Base-by-base conservation (phyloP, 495 filamentous ascomycete genomes). In the Physcia stellaris region DNA sequence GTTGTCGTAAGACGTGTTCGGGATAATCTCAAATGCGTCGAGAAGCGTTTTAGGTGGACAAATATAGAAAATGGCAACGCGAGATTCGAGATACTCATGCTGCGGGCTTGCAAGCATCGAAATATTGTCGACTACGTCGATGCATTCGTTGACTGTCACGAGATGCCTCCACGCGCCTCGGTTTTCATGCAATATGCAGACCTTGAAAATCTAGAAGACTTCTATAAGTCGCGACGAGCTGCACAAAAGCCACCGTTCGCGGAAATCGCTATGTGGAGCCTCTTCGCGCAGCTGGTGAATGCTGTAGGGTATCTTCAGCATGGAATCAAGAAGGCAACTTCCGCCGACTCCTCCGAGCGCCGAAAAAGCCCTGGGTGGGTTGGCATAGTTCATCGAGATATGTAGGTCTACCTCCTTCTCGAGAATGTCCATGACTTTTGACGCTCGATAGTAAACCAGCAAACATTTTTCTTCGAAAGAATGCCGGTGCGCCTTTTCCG, bases 131-230 rank as follows among this genome's bases (percentile, higher is more conserved):
- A 27, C 10, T 35, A 48, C 32, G 9, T 39, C 24, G 39, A 43
- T 17, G 32, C 23, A 7, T 51, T 46, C 37, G n/a, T 35, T 12
- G 39, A 40, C 24, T 7, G 24, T 4, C 15, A n/a, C 15, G 18
- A 10, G 4, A 18, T 9, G 15, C 12, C 12, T 6, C 23, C 16
- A 11, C 16, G 16, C 16, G 27, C 20, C 5, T 47, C 35, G 31
- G n/a, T 54, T 1, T 40, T 39, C 23, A 7, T 54, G 9, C 45
- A 54, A 31, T 32, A 43, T 35, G 51, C 48, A 29, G 45, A 54
- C 35, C 11, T 17, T 9, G 39, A 37, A 5, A 43, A 39, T 6
- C 24, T 48, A 4, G 24, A 40, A 5, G 32, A 35, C 17, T 7
- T 24, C 22, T 40, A 45, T 39, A n/a, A 51, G 15, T 11, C 15